Conservation (phyloP, 768 basidiomycete species). For the Pleurotus ostreatus region DNA sequence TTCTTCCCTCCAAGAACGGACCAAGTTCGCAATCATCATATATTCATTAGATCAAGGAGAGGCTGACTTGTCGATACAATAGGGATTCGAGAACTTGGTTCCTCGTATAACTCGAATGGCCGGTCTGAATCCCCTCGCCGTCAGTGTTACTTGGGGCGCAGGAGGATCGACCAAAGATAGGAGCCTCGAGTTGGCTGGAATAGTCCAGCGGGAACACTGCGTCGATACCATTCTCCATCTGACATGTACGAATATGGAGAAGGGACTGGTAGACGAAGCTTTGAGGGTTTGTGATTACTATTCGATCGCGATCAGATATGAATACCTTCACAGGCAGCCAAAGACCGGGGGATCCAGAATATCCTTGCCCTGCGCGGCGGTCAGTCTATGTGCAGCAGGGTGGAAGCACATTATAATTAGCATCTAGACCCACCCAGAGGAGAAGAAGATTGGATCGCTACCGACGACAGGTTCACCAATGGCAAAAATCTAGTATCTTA, state of each 20-base stretch:
- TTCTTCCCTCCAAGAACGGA: slow-evolving; percentile 97
- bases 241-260: slow-evolving; percentile 96
- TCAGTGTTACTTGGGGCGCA: slow-evolving; percentile 97
- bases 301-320: slow-evolving; percentile 1
- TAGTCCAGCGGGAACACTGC: slow-evolving; percentile 68
- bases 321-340: slow-evolving; percentile 53
- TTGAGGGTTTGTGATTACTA: slow-evolving; percentile 54
- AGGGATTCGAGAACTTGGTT: slow-evolving; percentile 91
- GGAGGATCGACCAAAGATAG: slow-evolving; percentile 89
- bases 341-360: slow-evolving; percentile 78
- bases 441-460: slow-evolving; percentile 88
- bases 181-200: slow-evolving; percentile 79
- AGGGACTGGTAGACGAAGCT: slow-evolving; percentile 83
- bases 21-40: slow-evolving; percentile 43
- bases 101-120: slow-evolving; percentile 82
- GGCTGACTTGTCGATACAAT: slow-evolving; percentile 9
- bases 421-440: slow-evolving; percentile 84
- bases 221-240: slow-evolving; percentile 90
- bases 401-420: not conserved
- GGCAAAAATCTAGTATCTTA: slow-evolving; percentile 89
- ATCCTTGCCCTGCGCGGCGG: slow-evolving; percentile 92
- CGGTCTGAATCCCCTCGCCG: slow-evolving; percentile 72
- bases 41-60: not conserved
- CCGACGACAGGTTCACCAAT: slow-evolving; percentile 78
- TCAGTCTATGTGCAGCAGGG: slow-evolving; percentile 24